A percentile compares a stretch with the other conserved stretches of the same genome.
Conservation (phyloP, 2,329 filamentous ascomycete genomes). For the Zymoseptoria tritici region DNA sequence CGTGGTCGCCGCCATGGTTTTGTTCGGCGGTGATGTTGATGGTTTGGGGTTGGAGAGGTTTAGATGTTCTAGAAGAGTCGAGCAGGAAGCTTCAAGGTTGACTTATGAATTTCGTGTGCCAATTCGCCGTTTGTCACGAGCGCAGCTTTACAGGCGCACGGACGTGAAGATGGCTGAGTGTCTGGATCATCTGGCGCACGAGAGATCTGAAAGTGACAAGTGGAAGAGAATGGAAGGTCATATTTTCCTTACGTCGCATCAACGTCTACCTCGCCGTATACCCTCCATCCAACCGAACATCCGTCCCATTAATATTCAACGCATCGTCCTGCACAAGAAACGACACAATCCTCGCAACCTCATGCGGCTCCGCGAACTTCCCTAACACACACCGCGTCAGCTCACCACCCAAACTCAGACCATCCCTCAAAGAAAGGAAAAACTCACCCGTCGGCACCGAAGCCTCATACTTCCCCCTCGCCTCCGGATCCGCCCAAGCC, state of each 20-base stretch:
- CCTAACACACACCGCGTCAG: neutral
- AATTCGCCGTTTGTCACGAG: too few relatives aligned
- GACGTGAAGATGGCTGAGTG: too few relatives aligned
- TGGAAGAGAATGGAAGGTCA: too few relatives aligned
- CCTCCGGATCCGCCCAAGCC: slow-evolving; percentile 25
- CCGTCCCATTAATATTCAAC: slow-evolving; percentile 32
- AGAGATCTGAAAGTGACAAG: too few relatives aligned
- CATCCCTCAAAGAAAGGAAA: neutral
- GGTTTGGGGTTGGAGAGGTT: too few relatives aligned
- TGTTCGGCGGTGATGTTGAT: too few relatives aligned
- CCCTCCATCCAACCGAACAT: slow-evolving; percentile 31
- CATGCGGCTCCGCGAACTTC: slow-evolving; percentile 27
- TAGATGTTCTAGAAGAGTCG: too few relatives aligned
- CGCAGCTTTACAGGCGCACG: too few relatives aligned
- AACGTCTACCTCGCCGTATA: slow-evolving; percentile 18
- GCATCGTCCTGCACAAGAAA: slow-evolving; percentile 31
- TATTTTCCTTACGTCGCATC: neutral
- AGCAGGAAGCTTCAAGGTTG: too few relatives aligned
- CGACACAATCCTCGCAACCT: slow-evolving; percentile 64
- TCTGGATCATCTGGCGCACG: too few relatives aligned
- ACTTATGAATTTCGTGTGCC: too few relatives aligned
- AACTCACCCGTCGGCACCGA: slow-evolving; percentile 19
- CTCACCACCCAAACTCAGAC: neutral
- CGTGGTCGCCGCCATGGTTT: too few relatives aligned
- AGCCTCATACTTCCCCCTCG: slow-evolving; percentile 20